Conservation (phyloP, 345 rosid species). For the Eucalyptus pumila region DNA sequence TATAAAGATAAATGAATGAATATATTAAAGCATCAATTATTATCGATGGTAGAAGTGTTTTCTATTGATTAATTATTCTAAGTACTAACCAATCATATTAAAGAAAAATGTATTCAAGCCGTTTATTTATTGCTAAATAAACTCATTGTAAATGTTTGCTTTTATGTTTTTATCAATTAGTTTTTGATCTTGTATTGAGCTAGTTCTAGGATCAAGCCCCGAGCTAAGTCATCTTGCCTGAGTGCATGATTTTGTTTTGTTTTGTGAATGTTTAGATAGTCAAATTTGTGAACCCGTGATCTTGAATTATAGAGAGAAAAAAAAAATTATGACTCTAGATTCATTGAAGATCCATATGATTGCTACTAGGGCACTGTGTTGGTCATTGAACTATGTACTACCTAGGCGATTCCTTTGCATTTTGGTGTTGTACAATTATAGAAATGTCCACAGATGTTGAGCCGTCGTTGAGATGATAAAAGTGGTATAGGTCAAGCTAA, state of each 20-base stretch:
- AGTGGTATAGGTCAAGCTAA: not conserved
- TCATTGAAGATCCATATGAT: not conserved
- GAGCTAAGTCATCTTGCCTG: accelerated
- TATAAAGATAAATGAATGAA: not conserved
- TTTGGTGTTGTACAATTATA: not conserved
- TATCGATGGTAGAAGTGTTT: not conserved
- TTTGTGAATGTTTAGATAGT: not conserved
- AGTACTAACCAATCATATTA: not conserved
- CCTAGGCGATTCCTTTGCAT: not conserved
- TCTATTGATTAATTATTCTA: not conserved
- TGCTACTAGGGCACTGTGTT: not conserved
- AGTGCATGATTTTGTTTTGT: not conserved
- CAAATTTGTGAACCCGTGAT: not conserved
- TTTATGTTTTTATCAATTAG: not conserved
- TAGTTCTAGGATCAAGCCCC: not conserved
- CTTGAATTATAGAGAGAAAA: not conserved
- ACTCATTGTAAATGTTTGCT: not conserved
- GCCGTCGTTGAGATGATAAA: not conserved
- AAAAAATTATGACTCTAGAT: not conserved
- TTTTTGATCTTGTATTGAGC: not conserved
- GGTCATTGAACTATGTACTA: not conserved
- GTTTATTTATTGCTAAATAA: accelerated
- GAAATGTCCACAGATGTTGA: not conserved
- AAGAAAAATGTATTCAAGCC: accelerated
- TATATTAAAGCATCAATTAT: not conserved